phyloP scores from a whole-genome alignment of 2,329 filamentous ascomycete species.

The Penicillium sp. region DNA sequence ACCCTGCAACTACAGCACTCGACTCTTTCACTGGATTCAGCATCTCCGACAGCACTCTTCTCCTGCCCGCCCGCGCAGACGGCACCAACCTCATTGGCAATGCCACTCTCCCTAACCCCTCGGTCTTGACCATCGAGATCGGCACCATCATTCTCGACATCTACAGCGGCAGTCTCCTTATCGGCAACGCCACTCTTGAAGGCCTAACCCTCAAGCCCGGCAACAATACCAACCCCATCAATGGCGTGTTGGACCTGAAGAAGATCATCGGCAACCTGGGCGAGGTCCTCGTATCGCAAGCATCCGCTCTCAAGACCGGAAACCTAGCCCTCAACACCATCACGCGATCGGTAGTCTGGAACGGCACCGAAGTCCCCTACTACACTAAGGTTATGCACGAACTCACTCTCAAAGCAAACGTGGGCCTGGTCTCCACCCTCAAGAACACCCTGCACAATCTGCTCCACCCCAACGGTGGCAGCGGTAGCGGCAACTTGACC shows the following conservation, averaged over 20 bases:
- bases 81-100: conserved; percentile 61
- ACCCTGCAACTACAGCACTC: conserved; percentile 49
- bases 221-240: conserved; percentile 57
- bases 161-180: conserved; percentile 52
- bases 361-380: conserved; percentile 42
- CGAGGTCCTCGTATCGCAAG: conserved; percentile 35
- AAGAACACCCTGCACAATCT: conserved; percentile 40
- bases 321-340: conserved; percentile 37
- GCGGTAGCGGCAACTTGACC: conserved; percentile 25
- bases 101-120: conserved; percentile 64
- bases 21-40: conserved; percentile 59
- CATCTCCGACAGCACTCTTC: conserved; percentile 55
- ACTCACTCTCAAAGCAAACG: conserved; percentile 38
- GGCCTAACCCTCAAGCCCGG: conserved; percentile 61
- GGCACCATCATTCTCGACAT: conserved; percentile 62
- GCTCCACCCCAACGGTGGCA: conserved; percentile 6
- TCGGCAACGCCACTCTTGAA: conserved; percentile 58
- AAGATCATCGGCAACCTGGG: conserved; percentile 40
- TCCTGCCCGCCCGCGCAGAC: conserved; percentile 49
- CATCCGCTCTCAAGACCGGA: conserved; percentile 34
- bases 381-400: conserved; percentile 43
- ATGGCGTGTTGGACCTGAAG: conserved; percentile 55
- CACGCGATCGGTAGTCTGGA: conserved; percentile 38
- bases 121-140: conserved; percentile 61
- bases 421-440: conserved; percentile 36